phyloP scores from a whole-genome alignment of 441 rosid species.

The Mallotus repandus region DNA sequence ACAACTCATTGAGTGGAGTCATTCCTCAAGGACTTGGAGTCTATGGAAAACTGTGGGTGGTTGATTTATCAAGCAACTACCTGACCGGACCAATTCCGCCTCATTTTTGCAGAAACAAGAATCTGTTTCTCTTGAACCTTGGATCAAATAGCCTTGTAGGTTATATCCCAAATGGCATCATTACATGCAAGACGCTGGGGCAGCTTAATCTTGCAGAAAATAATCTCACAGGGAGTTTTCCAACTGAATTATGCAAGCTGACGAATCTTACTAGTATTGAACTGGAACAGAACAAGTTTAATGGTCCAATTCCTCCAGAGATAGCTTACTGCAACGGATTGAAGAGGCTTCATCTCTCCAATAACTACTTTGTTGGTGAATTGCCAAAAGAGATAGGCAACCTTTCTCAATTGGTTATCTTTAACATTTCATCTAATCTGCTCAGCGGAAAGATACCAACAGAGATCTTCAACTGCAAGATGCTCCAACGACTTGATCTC shows the following conservation, averaged over 20 bases:
- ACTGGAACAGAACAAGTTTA: conserved; percentile 65
- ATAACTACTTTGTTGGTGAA: conserved; percentile 56
- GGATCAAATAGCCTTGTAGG: conserved; percentile 70
- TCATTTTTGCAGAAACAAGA: conserved; percentile 54
- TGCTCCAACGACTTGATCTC: conserved; percentile 88
- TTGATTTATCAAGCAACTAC: conserved; percentile 76
- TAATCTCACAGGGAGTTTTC: conserved; percentile 64
- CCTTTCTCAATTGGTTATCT: conserved; percentile 61
- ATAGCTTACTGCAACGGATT: conserved; percentile 57
- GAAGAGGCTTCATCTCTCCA: conserved; percentile 70
- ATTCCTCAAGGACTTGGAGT: conserved; percentile 75
- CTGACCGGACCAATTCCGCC: conserved; percentile 69
- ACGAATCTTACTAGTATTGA: conserved; percentile 65
- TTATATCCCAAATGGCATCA: conserved; percentile 58
- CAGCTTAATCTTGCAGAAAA: conserved; percentile 71
- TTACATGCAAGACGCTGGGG: conserved; percentile 56
- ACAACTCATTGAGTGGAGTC: conserved; percentile 57
- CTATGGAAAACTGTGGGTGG: conserved; percentile 70
- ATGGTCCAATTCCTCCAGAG: conserved; percentile 63
- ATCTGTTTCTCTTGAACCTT: conserved; percentile 58
- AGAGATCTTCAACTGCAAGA: conserved; percentile 64
- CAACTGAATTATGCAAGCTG: conserved; percentile 61
- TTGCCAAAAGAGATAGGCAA: conserved; percentile 75
- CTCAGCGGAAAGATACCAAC: conserved; percentile 67
- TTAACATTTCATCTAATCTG: conserved; percentile 77